phyloP scores from a whole-genome alignment of 2,329 filamentous ascomycete genomes.

The Penicillium psychrosexuale region DNA sequence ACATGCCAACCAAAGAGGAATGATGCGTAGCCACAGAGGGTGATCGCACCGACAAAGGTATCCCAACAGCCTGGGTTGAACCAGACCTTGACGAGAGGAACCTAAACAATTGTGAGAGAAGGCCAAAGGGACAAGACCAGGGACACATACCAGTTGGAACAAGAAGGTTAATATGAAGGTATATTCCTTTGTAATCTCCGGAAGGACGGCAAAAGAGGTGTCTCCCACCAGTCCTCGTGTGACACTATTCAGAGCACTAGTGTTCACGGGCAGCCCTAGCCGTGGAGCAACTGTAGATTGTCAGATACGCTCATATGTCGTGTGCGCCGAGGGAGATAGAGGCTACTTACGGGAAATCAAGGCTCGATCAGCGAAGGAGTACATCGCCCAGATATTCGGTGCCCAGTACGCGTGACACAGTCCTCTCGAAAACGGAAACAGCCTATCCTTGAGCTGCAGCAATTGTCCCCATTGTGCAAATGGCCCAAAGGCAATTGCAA shows the following conservation, averaged over 20 bases:
- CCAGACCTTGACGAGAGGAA: conserved; percentile 81
- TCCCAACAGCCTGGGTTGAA: conserved; percentile 79
- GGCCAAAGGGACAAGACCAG: conserved; percentile 3
- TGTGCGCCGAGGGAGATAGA: neutral
- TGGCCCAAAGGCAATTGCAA: conserved; percentile 81
- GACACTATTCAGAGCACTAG: conserved; percentile 76
- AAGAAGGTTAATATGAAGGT: conserved; percentile 81
- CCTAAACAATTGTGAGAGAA: conserved; percentile 33
- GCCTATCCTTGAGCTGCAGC: conserved; percentile 73
- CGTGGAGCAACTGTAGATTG: conserved; percentile 67
- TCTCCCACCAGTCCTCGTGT: conserved; percentile 92
- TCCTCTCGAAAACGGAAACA: conserved; percentile 92
- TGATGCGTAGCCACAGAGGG: conserved; percentile 90
- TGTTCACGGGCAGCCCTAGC: conserved; percentile 69
- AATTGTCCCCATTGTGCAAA: conserved; percentile 80
- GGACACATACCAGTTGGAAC: conserved; percentile 64
- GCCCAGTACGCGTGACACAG: conserved; percentile 99
- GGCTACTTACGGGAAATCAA: conserved; percentile 69
- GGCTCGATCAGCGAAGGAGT: conserved; percentile 82
- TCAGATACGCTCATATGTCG: conserved; percentile 31
- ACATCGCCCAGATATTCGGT: conserved; percentile 94
- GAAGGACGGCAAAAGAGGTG: conserved; percentile 88
- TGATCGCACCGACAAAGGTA: conserved; percentile 82
- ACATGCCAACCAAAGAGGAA: conserved; percentile 99
- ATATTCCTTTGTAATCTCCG: conserved; percentile 72